Conservation (phyloP, 352 stramenopile genomes). For the Peronospora belbahrii region DNA sequence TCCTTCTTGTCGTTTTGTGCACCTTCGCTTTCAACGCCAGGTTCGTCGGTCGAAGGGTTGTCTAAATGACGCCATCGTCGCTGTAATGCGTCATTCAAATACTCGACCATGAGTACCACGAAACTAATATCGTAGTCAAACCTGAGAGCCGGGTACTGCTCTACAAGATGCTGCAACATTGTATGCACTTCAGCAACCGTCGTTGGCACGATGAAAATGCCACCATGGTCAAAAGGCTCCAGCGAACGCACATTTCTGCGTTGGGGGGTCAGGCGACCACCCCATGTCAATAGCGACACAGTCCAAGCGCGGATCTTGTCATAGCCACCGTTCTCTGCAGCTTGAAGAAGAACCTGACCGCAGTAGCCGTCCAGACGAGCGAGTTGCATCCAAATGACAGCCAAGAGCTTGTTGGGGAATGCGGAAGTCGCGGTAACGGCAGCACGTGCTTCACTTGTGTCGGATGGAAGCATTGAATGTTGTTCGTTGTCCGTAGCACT, state of each 20-base stretch:
- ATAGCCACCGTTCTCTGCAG: constrained; percentile 58
- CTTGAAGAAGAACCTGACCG: constrained; percentile 71
- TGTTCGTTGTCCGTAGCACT: constrained; percentile 7
- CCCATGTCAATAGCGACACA: constrained; percentile 67
- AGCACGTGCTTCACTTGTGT: constrained; percentile 6
- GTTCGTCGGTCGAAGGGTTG: constrained; percentile 8
- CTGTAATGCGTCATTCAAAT: constrained; percentile 57
- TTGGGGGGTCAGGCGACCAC: constrained; percentile 32
- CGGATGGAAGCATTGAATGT: constrained; percentile 21
- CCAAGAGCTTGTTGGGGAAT: constrained; percentile 62
- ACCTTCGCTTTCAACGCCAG: constrained; percentile 1
- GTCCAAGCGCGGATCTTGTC: constrained; percentile 81
- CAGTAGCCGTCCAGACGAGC: constrained; percentile 77
- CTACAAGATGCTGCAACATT: constrained; percentile 41
- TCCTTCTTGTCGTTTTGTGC: constrained; percentile 6
- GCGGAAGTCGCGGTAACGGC: constrained; percentile 18
- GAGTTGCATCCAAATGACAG: constrained; percentile 78
- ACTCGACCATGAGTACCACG: constrained; percentile 69
- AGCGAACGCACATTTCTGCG: constrained; percentile 33
- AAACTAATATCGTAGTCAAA: constrained; percentile 74
- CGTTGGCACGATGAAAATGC: constrained; percentile 57
- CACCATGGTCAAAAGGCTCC: constrained; percentile 60
- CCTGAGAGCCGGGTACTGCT: constrained; percentile 51
- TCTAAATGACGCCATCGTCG: constrained; percentile 46
- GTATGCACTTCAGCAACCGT: constrained; percentile 47